Evolutionary conservation across 192 early-diverging fungal species (phyloP).

Genomic region (Backusella psychrophila): DNA sequence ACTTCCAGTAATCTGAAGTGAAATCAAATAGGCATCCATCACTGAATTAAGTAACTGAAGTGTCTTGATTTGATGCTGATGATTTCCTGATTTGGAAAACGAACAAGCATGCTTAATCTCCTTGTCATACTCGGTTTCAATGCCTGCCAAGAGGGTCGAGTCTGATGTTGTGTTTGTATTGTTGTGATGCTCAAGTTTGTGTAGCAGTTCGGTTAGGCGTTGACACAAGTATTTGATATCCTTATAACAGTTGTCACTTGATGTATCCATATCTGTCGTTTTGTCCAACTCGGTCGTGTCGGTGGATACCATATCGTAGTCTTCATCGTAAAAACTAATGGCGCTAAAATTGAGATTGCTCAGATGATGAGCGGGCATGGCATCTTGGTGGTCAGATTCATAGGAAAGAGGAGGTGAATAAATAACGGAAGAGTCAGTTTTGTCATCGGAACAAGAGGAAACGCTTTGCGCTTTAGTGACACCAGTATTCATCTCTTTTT

Average conservation of each 20-base stretch:
- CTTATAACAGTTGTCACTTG: neutral
- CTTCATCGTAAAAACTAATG: neutral
- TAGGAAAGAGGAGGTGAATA: neutral
- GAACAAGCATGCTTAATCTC: neutral
- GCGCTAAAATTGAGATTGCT: neutral
- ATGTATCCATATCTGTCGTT: neutral
- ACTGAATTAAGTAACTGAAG: neutral
- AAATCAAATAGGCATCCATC: neutral
- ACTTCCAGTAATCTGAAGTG: neutral
- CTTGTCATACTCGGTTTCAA: neutral
- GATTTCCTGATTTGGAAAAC: neutral
- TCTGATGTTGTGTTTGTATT: neutral
- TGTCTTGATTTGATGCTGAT: neutral
- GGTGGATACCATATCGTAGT: neutral
- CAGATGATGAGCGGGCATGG: neutral
- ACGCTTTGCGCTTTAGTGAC: neutral
- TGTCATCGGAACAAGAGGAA: neutral
- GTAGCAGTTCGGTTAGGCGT: neutral
- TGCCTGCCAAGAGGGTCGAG: neutral
- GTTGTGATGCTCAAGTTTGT: neutral
- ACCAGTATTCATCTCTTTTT: neutral
- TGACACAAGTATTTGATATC: neutral
- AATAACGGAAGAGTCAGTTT: neutral
- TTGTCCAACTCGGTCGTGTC: neutral
- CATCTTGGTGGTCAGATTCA: neutral